Conservation (phyloP, 2,329 filamentous ascomycete genomes). For the Apiospora malaysiana region DNA sequence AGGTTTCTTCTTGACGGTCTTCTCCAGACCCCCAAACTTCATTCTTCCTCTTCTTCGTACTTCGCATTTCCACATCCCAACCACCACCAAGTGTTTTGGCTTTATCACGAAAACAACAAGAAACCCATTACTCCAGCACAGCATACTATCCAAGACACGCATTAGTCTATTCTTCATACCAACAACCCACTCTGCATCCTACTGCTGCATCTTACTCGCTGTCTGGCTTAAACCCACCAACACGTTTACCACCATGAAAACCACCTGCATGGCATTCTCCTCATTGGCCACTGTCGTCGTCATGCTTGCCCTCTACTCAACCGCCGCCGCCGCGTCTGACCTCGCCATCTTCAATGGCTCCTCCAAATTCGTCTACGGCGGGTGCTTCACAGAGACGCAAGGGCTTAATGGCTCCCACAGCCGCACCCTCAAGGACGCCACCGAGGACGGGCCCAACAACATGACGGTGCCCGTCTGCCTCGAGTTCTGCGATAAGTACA, state of each 20-base stretch:
- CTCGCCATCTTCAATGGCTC: slow-evolving; percentile 42
- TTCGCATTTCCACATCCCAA: background rate
- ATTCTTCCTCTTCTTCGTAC: background rate
- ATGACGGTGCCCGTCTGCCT: slow-evolving; percentile 60
- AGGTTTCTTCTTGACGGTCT: background rate
- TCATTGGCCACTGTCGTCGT: background rate
- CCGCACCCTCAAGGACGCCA: slow-evolving; percentile 53
- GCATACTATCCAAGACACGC: background rate
- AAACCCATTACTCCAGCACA: background rate
- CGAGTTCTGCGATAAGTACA: slow-evolving; percentile 53
- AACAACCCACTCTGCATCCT: background rate
- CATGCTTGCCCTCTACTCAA: slow-evolving; percentile 10
- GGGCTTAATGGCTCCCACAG: slow-evolving; percentile 46
- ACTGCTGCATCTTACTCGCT: background rate
- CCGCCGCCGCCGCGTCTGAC: background rate
- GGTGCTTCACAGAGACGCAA: slow-evolving; percentile 66
- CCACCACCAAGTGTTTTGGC: slow-evolving; percentile 3
- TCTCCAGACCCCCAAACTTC: background rate
- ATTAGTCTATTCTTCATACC: background rate
- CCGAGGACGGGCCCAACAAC: slow-evolving; percentile 46
- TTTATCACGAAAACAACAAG: background rate
- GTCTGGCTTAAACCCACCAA: background rate
- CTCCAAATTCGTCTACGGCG: slow-evolving; percentile 54
- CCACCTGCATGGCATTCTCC: too few species aligned
- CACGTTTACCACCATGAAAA: background rate